Percentiles rank a stretch among this genome's conserved stretches.
Conservation (phyloP, 2,329 filamentous ascomycete genomes). For the Furcasterigmium sp. region DNA sequence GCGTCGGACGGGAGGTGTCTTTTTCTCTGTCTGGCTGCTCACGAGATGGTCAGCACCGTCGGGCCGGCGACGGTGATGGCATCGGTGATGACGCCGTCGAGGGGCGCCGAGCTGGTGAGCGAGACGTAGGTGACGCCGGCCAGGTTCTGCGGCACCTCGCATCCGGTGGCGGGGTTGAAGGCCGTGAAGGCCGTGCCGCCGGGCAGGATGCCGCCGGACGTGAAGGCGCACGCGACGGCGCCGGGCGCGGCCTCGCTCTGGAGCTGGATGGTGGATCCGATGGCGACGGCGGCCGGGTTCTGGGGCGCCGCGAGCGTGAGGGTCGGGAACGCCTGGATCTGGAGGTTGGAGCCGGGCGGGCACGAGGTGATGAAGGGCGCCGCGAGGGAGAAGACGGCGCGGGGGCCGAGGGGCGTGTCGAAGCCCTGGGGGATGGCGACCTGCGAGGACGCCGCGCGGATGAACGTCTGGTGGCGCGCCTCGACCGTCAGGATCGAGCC, state of each 20-base stretch:
- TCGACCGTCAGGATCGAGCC: constrained; percentile 69
- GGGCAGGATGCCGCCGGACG: constrained; percentile 50
- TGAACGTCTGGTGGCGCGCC: constrained; percentile 67
- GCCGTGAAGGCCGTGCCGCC: constrained; percentile 56
- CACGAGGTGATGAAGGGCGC: constrained; percentile 68
- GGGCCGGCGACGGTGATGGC: constrained; percentile 62
- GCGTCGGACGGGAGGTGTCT: not conserved
- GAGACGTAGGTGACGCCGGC: constrained; percentile 63
- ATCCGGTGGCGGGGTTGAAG: constrained; percentile 49
- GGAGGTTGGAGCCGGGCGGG: constrained; percentile 59
- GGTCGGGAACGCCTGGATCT: constrained; percentile 57
- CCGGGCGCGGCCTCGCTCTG: constrained; percentile 42
- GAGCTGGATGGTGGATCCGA: constrained; percentile 40
- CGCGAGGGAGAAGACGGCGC: constrained; percentile 68
- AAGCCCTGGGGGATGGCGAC: constrained; percentile 63
- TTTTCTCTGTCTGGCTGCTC: too few species aligned
- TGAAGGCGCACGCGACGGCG: constrained; percentile 62
- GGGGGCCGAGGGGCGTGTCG: constrained; percentile 63
- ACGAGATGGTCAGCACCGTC: constrained; percentile 50
- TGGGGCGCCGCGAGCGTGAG: constrained; percentile 41
- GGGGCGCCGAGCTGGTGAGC: constrained; percentile 50
- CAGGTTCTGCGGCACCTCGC: constrained; percentile 56
- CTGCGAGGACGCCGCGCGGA: constrained; percentile 54
- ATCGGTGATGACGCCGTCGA: constrained; percentile 49
- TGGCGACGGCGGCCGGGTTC: constrained; percentile 35